These are phyloP conservation scores for Alternaria solani DNA, from an alignment of 2,329 filamentous ascomycete genomes.

Conservation along the genomic window DNA sequence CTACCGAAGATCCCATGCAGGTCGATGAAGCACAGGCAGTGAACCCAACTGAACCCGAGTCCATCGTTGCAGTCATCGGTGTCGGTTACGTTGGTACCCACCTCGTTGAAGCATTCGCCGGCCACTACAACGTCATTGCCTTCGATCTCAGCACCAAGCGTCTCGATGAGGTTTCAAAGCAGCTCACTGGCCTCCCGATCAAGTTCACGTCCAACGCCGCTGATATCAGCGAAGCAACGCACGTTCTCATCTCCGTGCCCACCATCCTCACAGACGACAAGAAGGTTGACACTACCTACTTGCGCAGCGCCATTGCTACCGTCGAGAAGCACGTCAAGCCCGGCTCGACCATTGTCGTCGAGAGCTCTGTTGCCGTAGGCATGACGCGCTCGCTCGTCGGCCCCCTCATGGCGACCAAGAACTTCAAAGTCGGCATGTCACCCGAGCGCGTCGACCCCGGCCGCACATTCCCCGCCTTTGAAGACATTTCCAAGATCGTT, in stretches of 20 bases:
- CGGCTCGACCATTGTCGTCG: slow-evolving; percentile 61
- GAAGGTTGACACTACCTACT: slow-evolving; percentile 58
- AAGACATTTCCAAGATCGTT: slow-evolving; percentile 63
- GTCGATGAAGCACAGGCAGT: background rate
- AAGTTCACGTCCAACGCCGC: slow-evolving; percentile 33
- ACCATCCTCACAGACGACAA: slow-evolving; percentile 60
- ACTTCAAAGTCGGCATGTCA: slow-evolving; percentile 48
- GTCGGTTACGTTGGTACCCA: slow-evolving; percentile 63
- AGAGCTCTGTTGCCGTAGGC: slow-evolving; percentile 64
- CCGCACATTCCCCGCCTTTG: slow-evolving; percentile 49
- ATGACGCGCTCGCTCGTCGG: slow-evolving; percentile 62
- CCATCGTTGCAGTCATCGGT: slow-evolving; percentile 56
- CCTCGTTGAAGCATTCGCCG: slow-evolving; percentile 57
- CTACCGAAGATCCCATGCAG: background rate
- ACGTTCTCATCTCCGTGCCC: slow-evolving; percentile 64
- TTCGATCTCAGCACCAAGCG: slow-evolving; percentile 21
- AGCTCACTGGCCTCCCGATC: slow-evolving; percentile 14
- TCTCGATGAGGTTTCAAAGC: slow-evolving; percentile 5
- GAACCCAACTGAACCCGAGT: background rate
- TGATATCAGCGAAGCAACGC: slow-evolving; percentile 56
- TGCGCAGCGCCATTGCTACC: slow-evolving; percentile 55
- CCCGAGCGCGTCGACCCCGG: slow-evolving; percentile 60
- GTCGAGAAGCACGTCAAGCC: slow-evolving; percentile 54
- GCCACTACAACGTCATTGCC: slow-evolving; percentile 54
- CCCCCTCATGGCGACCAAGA: slow-evolving; percentile 49